These are phyloP conservation scores for Coemansia sp. DNA, from an alignment of 192 early-diverging fungal genomes.

Conservation along the genomic window DNA sequence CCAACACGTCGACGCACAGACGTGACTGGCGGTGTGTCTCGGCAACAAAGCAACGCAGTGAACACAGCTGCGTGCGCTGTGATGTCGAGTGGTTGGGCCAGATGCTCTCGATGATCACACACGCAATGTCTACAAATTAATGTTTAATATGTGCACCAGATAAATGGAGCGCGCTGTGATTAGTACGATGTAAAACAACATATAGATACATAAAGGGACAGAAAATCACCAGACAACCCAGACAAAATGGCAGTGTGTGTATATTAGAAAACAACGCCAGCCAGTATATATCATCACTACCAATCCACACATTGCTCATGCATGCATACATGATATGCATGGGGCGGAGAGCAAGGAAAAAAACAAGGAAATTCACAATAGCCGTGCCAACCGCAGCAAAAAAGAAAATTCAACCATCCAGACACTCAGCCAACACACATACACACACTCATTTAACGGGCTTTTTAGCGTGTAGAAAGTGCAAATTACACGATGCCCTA, in stretches of 20 bases:
- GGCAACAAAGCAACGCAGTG: constrained; percentile 49
- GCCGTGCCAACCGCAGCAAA: constrained; percentile 1
- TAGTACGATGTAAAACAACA: too few species aligned
- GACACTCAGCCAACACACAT: too few species aligned
- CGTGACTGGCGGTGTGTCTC: constrained; percentile 50
- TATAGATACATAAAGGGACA: neutral
- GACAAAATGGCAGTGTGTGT: too few species aligned
- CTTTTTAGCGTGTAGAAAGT: too few species aligned
- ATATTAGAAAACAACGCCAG: too few species aligned
- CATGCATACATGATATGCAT: constrained; percentile 14
- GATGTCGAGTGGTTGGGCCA: constrained; percentile 53
- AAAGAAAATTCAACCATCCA: neutral
- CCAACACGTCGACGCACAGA: constrained; percentile 36
- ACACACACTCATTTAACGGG: too few species aligned
- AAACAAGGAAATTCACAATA: neutral
- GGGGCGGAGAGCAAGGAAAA: constrained; percentile 1
- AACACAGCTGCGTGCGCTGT: constrained; percentile 50
- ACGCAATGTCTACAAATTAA: constrained; percentile 39
- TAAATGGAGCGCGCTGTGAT: too few species aligned
- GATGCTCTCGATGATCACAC: constrained; percentile 49
- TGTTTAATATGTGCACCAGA: neutral
- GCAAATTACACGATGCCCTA: too few species aligned
- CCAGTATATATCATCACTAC: neutral
- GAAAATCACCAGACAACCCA: constrained; percentile 1
- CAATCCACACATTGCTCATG: constrained; percentile 4